A percentile compares a stretch with the other conserved stretches of the same genome.
phyloP scores from a whole-genome alignment of 2,329 filamentous ascomycete genomes.

The Botrytis sinoallii region DNA sequence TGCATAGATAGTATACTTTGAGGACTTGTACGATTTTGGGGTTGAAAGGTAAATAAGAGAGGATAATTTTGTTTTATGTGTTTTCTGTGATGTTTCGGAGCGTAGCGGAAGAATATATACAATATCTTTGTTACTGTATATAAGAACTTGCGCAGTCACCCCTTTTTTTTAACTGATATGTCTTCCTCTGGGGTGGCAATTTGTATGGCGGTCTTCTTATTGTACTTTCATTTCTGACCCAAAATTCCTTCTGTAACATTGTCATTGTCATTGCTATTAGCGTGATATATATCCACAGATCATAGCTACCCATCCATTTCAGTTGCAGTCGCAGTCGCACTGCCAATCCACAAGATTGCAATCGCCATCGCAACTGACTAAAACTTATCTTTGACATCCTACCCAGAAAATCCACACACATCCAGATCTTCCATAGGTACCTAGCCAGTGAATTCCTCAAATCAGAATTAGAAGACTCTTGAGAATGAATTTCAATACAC shows the following conservation, averaged over 20 bases:
- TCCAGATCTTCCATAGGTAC: not conserved
- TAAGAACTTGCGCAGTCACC: not conserved
- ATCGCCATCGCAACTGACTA: not conserved
- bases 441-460: no score
- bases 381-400: not conserved
- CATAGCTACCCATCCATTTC: not conserved
- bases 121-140: not conserved
- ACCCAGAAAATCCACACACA: rapidly evolving
- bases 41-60: not conserved
- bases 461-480: not conserved
- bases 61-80: rapidly evolving
- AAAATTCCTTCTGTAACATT: not conserved
- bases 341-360: not conserved
- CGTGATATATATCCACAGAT: not conserved
- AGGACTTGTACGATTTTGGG: not conserved
- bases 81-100: not conserved
- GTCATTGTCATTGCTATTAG: not conserved
- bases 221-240: not conserved
- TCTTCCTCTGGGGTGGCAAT: not conserved
- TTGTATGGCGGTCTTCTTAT: rapidly evolving
- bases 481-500: no score
- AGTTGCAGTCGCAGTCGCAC: not conserved
- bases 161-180: not conserved
- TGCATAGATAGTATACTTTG: no score
- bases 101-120: not conserved